Evolutionary conservation across 768 basidiomycete genomes (phyloP).

Genomic region (Termitomyces sp.): DNA sequence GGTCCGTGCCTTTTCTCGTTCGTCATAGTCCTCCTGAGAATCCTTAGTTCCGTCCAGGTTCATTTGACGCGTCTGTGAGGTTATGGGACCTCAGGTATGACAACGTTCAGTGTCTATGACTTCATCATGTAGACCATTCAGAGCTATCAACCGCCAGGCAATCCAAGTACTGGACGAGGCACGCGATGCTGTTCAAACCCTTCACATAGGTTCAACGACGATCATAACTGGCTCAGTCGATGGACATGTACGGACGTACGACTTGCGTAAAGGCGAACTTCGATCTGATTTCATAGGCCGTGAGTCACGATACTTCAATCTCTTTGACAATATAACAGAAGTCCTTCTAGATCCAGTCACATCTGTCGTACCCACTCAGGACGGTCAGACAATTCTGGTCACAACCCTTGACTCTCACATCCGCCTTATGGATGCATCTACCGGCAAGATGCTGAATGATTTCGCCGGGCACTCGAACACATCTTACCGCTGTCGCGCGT

Average conservation of each 20-base stretch:
- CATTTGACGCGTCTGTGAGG: constrained; percentile 86
- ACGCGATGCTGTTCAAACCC: constrained; percentile 77
- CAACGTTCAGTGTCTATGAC: background rate
- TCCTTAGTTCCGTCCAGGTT: constrained; percentile 51
- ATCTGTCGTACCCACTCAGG: constrained; percentile 73
- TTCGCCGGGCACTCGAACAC: constrained; percentile 74
- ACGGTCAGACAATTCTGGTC: constrained; percentile 76
- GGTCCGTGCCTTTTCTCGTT: constrained; percentile 40
- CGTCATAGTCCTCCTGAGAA: background rate
- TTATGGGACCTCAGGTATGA: constrained; percentile 88
- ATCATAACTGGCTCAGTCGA: constrained; percentile 87
- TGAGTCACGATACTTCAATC: constrained; percentile 35
- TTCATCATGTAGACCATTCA: constrained; percentile 19
- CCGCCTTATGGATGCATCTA: constrained; percentile 78
- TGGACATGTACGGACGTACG: constrained; percentile 89
- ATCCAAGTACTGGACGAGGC: constrained; percentile 92
- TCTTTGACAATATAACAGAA: constrained; percentile 1
- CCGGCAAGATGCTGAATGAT: constrained; percentile 81
- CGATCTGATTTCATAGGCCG: constrained; percentile 88
- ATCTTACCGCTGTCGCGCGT: constrained; percentile 74
- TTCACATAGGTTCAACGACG: constrained; percentile 61
- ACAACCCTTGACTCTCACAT: constrained; percentile 81
- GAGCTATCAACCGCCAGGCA: constrained; percentile 60
- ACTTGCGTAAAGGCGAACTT: constrained; percentile 89
- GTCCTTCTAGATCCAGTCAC: constrained; percentile 72